A percentile compares a stretch with the other conserved stretches of the same genome.
Conservation (phyloP, 768 basidiomycete species). For the Panaeolus papilionaceus region DNA sequence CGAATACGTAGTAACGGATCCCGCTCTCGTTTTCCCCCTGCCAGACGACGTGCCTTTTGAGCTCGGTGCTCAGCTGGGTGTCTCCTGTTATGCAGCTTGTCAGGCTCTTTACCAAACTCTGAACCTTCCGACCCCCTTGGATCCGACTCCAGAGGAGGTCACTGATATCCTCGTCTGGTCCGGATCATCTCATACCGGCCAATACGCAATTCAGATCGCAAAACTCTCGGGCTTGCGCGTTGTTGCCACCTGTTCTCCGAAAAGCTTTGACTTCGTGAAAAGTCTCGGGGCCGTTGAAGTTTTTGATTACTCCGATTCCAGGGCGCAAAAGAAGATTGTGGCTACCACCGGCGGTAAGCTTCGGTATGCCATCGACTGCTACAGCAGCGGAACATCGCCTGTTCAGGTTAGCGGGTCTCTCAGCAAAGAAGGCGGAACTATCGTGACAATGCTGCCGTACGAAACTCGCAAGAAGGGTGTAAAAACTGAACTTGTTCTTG, state of each 20-base stretch:
- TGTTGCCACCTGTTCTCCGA: conserved; percentile 48
- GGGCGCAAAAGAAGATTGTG: conserved; percentile 33
- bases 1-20: conserved; percentile 27
- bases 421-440: conserved; percentile 29
- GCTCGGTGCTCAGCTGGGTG: conserved; percentile 28
- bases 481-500: conserved; percentile 27
- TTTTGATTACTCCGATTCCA: conserved; percentile 43
- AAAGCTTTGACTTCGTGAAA: conserved; percentile 23
- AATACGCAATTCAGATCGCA: conserved; percentile 25
- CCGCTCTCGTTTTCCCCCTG: conserved; percentile 25
- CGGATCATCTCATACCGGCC: conserved; percentile 24
- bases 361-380: conserved; percentile 34
- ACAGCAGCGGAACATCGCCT: conserved; percentile 33
- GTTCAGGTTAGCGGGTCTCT: conserved; percentile 30
- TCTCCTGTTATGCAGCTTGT: conserved; percentile 26
- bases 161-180: conserved; percentile 29
- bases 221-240: conserved; percentile 49
- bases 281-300: conserved; percentile 45
- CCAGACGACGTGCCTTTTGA: conserved; percentile 32
- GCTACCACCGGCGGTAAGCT: conserved; percentile 31
- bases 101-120: conserved; percentile 28
- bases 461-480: conserved; percentile 26
- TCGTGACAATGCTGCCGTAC: conserved; percentile 33
- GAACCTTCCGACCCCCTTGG: conserved; percentile 25
- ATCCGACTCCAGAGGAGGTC: conserved; percentile 19